Evolutionary conservation across 495 filamentous ascomycete species (phyloP).

Genomic region (Aspergillus mulundensis): DNA sequence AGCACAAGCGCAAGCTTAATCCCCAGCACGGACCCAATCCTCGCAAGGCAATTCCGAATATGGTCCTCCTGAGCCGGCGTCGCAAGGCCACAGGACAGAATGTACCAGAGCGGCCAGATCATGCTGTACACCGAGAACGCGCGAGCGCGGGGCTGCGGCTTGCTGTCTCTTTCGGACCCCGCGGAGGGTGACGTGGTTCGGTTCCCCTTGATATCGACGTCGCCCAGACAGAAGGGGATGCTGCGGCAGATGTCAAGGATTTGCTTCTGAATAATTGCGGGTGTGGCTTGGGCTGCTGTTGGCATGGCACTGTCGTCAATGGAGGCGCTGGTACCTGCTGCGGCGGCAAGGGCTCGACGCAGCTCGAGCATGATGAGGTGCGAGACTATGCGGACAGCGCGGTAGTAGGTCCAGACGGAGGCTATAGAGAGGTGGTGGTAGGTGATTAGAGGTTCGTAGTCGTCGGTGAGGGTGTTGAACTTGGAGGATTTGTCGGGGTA

Average conservation of each 20-base stretch:
- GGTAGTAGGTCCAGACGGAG: slow-evolving; percentile 40
- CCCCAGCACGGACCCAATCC: slow-evolving; percentile 32
- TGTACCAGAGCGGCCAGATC: slow-evolving; percentile 45
- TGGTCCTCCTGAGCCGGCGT: slow-evolving; percentile 29
- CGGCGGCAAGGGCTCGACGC: slow-evolving; percentile 16
- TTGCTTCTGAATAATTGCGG: slow-evolving; percentile 26
- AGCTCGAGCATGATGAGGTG: slow-evolving; percentile 31
- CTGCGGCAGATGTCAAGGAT: slow-evolving; percentile 40
- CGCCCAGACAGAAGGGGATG: slow-evolving; percentile 36
- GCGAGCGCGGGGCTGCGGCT: slow-evolving; percentile 20
- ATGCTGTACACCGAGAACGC: slow-evolving; percentile 34
- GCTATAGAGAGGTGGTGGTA: slow-evolving; percentile 29
- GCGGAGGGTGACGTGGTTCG: slow-evolving; percentile 10
- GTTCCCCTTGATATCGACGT: slow-evolving; percentile 36
- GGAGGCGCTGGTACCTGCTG: slow-evolving; percentile 5
- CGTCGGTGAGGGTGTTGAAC: slow-evolving; percentile 6
- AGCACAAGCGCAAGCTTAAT: slow-evolving; percentile 38
- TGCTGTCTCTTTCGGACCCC: not conserved
- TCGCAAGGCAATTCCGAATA: slow-evolving; percentile 25
- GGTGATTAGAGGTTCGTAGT: slow-evolving; percentile 31
- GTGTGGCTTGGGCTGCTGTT: not conserved
- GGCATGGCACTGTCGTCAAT: not conserved
- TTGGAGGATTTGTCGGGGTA: slow-evolving; percentile 18
- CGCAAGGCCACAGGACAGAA: slow-evolving; percentile 34
- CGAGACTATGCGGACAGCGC: slow-evolving; percentile 35